Base-by-base conservation (phyloP, 2,329 filamentous ascomycete species). In the Pseudogymnoascus sp. region DNA sequence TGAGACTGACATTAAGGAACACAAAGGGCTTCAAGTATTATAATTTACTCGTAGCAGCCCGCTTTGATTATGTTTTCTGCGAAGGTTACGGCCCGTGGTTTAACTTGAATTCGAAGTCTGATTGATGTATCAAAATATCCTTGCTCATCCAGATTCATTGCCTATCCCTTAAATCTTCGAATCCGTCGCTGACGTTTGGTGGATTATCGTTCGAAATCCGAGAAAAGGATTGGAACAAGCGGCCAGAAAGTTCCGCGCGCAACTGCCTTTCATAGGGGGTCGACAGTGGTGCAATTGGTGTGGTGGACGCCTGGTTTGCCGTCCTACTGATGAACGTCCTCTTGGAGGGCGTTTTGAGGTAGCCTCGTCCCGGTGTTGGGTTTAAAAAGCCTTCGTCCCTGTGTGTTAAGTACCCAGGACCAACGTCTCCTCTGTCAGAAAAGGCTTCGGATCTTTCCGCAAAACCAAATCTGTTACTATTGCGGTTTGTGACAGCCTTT, bases 311-410 rank as follows among this genome's bases (percentile, higher is more conserved):
- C 53, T 73, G 67, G 30, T 71, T 73, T 6, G 72, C 71, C 4
- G 75, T 71, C 30, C 74, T 70, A 6, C 74, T 70, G 58, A 74
- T 70, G 3, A 78, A 75, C 2, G 76, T 78, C 73, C 77, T 75
- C 58, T 76, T 76, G n/a, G 77, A 80, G 2, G 78, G 78, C 6
- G 78, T 80, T 57, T 75, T 74, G 15, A 69, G 61, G 58, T 69
- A 69, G 11, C 65, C 68, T 22, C 66, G 67, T 53, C 65, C 15
- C 62, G 66, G 33, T 63, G 63, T 20, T 66, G 65, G 15, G 68
- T 67, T n/a, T 64, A 64, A 2, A 59, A 36, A 15, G 41, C 67
- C 36, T 68, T 64, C 11, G 66, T 47, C 39, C 63, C 65, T 60
- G 58, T 64, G 6, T 62, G 62, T 58, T 64, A 66, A 22, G 67